Evolutionary conservation across 352 stramenopile species (phyloP), one percentile per base, ranked within the genome.

Genomic region (Pythium phragmitis): DNA sequence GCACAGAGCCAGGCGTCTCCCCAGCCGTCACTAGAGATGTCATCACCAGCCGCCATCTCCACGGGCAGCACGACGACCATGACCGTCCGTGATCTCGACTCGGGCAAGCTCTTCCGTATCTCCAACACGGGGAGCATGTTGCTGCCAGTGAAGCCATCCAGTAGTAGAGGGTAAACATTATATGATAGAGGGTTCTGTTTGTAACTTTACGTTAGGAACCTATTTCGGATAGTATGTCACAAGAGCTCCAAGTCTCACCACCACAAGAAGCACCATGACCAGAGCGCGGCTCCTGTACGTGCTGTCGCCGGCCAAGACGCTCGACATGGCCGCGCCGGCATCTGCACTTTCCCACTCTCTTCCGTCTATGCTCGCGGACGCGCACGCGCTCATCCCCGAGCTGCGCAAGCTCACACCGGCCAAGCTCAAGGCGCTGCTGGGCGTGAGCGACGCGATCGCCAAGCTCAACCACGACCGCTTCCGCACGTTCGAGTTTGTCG

Each of bases 231-330:
- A 46, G 39, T 12, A 4, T 21, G 7, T 50, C 45, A 30, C 34
- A 43, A 17, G 37, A 13, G 16, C 37, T 43, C 37, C 37, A 43
- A 43, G 37, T 30, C 26, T 30, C 26, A 30, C 26, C 26, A 30
- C 26, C 26, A 30, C 26, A 30, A 30, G 26, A 30, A 30, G 26
- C 26, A 30, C 26, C 26, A 33, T 33, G 49, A 46, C 60, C 19
- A 66, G 53, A 16, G 67, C 71, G 19, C 76, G 78, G 7, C 60
- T 97, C 16, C 59, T 94, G 41, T 91, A 87, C 30, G 69, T 97
- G 68, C 75, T 97, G 45, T 97, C 90, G 34, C 90, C 90, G 16
- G 89, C 90, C 33, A 97, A 97, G 80, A 96, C 88, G 33, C 71
- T 97, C 49, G 84, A 94, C 59, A 77, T 93, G 73, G 70, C 80